Base-by-base conservation (phyloP, 495 filamentous ascomycete species). In the Xylaria bambusicola region DNA sequence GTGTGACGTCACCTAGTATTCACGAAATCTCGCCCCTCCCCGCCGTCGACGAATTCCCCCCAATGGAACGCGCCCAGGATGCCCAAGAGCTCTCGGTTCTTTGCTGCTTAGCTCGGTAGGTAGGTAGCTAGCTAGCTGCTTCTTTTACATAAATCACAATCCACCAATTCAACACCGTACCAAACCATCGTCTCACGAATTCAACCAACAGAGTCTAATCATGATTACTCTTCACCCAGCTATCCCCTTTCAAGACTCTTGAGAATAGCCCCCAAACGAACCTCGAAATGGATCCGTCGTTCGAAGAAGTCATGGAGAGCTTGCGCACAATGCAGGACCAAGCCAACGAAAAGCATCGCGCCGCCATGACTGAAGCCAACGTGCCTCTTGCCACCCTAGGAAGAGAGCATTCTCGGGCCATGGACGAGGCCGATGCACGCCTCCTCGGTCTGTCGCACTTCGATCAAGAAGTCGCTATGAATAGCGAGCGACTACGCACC, bases 281-380 rank as follows among this genome's bases (percentile, higher is more conserved):
- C 36, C 12, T 15, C 13, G 36, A 41, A 13, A 58, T 58, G 45
- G 55, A 58, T 12, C 55, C 55, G 24, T 40, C 56, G 2, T 59
- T 59, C 31, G 18, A 60, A 17, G 48, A 54, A 42, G 33, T 45
- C 58, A 60, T 60, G 33, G 50, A 54, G 31, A 42, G 52, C 26
- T 12, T 54, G 42, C 13, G 49, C n/a, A 21, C 41, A 26, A 38
- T 47, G 58, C 58, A 48, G 17, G 58, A 53, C 6, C 12, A 48
- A 17, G 50, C 50, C 47, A 48, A 60, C 42, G 58, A 60, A 9
- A 29, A 54, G 31, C 58, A 61, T 44, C 52, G 58, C 52, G n/a
- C 20, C 42, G 58, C 50, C 8, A 61, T 61, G 51, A 56, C 51
- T 1, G 58, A 54, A 23, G 58, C 58, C 5, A 52, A 61, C 49